A percentile compares a stretch with the other conserved stretches of the same genome.
phyloP scores from a whole-genome alignment of 257 asterid genomes.

The Leonotis leonurus region DNA sequence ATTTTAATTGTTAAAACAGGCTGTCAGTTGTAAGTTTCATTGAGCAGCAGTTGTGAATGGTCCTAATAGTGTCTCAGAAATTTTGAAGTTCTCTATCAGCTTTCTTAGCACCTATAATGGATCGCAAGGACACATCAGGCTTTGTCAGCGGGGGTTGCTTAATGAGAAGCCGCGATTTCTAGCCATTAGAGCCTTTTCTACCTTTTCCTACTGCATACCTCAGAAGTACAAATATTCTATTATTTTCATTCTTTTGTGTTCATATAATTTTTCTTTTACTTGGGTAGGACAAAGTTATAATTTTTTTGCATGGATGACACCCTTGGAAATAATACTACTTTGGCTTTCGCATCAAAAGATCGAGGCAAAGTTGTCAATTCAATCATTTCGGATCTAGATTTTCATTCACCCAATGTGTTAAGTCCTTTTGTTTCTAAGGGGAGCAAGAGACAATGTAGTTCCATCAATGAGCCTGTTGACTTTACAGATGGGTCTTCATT shows the following conservation, averaged over 20 bases:
- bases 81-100: conserved; percentile 26
- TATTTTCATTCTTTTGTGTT: conserved; percentile 9
- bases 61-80: conserved; percentile 5
- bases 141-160: conserved; percentile 62
- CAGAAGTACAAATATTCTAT: conserved; percentile 16
- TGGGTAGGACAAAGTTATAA: conserved; percentile 18
- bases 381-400: conserved; percentile 15
- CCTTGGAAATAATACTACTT: conserved; percentile 21
- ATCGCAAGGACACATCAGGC: conserved; percentile 55
- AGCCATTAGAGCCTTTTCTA: background rate
- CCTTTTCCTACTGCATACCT: background rate
- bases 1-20: conserved; percentile 24
- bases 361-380: conserved; percentile 16
- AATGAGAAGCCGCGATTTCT: conserved; percentile 8
- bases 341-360: conserved; percentile 23
- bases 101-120: conserved; percentile 30
- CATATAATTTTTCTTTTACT: conserved; percentile 10
- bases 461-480: conserved; percentile 8
- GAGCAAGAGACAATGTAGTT: conserved; percentile 37
- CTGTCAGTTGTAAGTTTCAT: conserved; percentile 16
- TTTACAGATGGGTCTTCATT: conserved; percentile 35
- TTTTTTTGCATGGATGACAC: conserved; percentile 41
- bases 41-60: background rate
- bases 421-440: conserved; percentile 15
- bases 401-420: conserved; percentile 19